Evolutionary conservation across 1,284 basidiomycete species (phyloP), one percentile per base, ranked within the genome.

Genomic region (Phellopilus nigrolimitatus): DNA sequence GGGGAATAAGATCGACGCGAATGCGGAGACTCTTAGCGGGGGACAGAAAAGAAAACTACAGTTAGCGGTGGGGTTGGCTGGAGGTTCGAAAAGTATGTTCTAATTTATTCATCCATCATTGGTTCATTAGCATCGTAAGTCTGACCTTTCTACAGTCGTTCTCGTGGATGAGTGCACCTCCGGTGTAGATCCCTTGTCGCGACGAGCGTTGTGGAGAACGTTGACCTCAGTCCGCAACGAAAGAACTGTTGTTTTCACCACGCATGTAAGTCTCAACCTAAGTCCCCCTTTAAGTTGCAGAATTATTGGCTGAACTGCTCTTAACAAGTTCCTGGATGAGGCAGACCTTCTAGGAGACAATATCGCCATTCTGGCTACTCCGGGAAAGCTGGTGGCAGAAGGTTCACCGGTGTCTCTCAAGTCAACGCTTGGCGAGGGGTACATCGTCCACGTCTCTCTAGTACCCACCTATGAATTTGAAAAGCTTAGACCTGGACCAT

Each of bases 21-120:
- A 82, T 59, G 80, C 86, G 1, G 68, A 69, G 46, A 83, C 79
- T 4, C 71, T 91, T 17, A 83, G 79, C 27, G 88, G 88, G 1
- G 88, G 88, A 5, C 88, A 91, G 70, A 91, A 91, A 69, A 68
- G 88, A 60, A 89, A 90, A 67, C 68, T 91, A 21, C 87, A 91
- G 61, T 70, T 91, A 17, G 88, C 88, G 0, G 81, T 86, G 55
- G 88, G 88, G 3, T 65, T 91, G 7, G 73, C 89, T 9, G 88
- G 87, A 3, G 85, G 84, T 0, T 87, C 84, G 1, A 79, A 77
- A 60, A 77, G 81, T 83, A 57, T 47, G 66, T 52, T 17, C 24
- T 47, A 30, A 38, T 63, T 21, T 27, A 27, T 25, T 53, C n/a
- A n/a, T n/a, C n/a, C n/a, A n/a, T n/a, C 15, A 39, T 57, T 25